phyloP scores from a whole-genome alignment of 2,329 filamentous ascomycete species.

The Dothideomycetidae sp. region DNA sequence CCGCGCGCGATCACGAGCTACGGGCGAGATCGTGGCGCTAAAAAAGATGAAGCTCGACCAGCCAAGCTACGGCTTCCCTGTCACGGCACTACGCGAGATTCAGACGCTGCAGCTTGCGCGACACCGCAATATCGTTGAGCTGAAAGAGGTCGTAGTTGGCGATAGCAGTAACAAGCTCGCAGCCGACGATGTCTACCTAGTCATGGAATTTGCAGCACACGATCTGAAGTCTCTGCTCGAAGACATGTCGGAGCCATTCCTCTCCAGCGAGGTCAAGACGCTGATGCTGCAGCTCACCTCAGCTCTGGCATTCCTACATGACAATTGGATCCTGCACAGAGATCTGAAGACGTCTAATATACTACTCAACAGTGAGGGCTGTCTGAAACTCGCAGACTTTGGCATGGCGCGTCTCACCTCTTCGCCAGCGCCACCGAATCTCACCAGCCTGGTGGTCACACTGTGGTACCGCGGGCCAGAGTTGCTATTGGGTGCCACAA shows the following conservation, averaged over 20 bases:
- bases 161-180: constrained; percentile 27
- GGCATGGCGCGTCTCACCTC: constrained; percentile 90
- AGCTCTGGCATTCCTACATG: constrained; percentile 74
- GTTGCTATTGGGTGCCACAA: constrained; percentile 64
- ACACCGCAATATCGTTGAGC: constrained; percentile 67
- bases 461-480: constrained; percentile 94
- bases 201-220: constrained; percentile 96
- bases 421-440: constrained; percentile 54
- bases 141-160: constrained; percentile 60
- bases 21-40: constrained; percentile 71
- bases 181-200: constrained; percentile 63
- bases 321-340: constrained; percentile 67
- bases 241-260: constrained; percentile 87
- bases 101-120: constrained; percentile 70
- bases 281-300: constrained; percentile 69
- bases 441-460: constrained; percentile 89
- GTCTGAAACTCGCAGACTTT: constrained; percentile 93
- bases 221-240: constrained; percentile 87
- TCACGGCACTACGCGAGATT: constrained; percentile 87
- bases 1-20: constrained; percentile 58
- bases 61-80: constrained; percentile 51
- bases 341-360: constrained; percentile 91
- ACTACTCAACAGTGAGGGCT: constrained; percentile 85
- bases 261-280: constrained; percentile 84
- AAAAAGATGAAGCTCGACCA: constrained; percentile 83